Evolutionary conservation across 176 grass and related monocot species (phyloP), one percentile per base, ranked within the genome.

Genomic region (Triticum dicoccoides): DNA sequence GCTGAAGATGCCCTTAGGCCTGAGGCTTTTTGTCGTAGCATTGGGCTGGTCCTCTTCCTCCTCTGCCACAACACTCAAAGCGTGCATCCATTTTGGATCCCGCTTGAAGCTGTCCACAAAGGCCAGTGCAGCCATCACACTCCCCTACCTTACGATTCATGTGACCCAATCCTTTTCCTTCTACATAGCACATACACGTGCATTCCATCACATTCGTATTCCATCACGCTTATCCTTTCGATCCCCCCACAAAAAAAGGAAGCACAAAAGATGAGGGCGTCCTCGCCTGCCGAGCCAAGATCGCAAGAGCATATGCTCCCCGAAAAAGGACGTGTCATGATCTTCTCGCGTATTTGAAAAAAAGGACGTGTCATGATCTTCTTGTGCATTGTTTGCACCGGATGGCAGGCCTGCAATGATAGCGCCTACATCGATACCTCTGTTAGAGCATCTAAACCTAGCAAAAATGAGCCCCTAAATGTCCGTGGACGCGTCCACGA

Each of bases 121-220:
- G 90, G 93, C 45, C 32, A 87, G 32, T 80, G 79, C 90, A 90
- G 85, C 79, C 82, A 90, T 83, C 62, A 84, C 76, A 49, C 45
- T 49, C 12, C 12, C 44, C 3, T 49, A 12, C 11, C 45, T 49
- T 4, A 47, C 3, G 35, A 37, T 68, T 69, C 86, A 95, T 90
- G 87, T 95, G 90, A 88, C 84, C 51, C 73, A 35, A 87, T 87
- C 76, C 86, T 87, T 90, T 88, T 47, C 41, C 83, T 68, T 83
- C 81, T 86, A 47, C 11, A 47, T 13, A 47, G 65, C 78, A 68
- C 34, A 69, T 54, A n/a, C 51, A 21, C 2, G 3, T 47, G 44
- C 3, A 47, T 47, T 47, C 44, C 44, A 12, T 47, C 11, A 27
- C 27, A 27, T 27, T 27, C 27, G 27, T 27, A 27, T 27, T 27